phyloP scores from a whole-genome alignment of 768 basidiomycete genomes.

The Psilocybe cyanescens region DNA sequence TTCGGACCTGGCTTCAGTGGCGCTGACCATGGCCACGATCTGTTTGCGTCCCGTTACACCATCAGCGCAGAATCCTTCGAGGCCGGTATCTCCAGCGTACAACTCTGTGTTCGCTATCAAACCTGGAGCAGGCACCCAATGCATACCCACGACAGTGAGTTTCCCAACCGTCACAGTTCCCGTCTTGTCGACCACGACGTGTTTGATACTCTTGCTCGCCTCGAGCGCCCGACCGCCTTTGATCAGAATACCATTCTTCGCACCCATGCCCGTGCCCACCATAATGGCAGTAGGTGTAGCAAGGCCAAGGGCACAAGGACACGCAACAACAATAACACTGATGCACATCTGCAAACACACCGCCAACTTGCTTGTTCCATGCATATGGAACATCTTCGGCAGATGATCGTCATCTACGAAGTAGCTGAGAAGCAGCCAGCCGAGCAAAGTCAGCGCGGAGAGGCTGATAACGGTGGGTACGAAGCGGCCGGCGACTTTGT shows the following conservation, averaged over 20 bases:
- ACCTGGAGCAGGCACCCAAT: slow-evolving; percentile 63
- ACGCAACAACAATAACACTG: slow-evolving; percentile 96
- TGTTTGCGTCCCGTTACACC: slow-evolving; percentile 61
- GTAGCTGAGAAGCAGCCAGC: slow-evolving; percentile 79
- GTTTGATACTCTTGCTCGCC: slow-evolving; percentile 80
- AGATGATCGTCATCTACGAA: slow-evolving; percentile 59
- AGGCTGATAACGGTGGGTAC: slow-evolving; percentile 91
- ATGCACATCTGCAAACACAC: slow-evolving; percentile 97
- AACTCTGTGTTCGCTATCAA: slow-evolving; percentile 35
- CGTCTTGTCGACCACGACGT: slow-evolving; percentile 94
- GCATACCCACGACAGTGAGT: slow-evolving; percentile 74
- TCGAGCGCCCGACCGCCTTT: slow-evolving; percentile 96
- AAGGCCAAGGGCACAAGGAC: slow-evolving; percentile 95
- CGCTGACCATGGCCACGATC: slow-evolving; percentile 81
- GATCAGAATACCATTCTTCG: slow-evolving; percentile 96
- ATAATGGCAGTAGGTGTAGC: slow-evolving; percentile 98
- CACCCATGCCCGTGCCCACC: slow-evolving; percentile 98
- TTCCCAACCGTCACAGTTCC: slow-evolving; percentile 98
- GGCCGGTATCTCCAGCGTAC: slow-evolving; percentile 45
- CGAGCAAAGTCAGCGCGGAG: slow-evolving; percentile 77
- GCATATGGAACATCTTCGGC: slow-evolving; percentile 83
- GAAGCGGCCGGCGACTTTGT: slow-evolving; percentile 92
- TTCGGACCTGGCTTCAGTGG: slow-evolving; percentile 90
- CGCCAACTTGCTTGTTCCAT: slow-evolving; percentile 84
- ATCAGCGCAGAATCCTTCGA: slow-evolving; percentile 59